Base-by-base conservation (phyloP, 257 asterid genomes). In the Fraxinus pennsylvanica region DNA sequence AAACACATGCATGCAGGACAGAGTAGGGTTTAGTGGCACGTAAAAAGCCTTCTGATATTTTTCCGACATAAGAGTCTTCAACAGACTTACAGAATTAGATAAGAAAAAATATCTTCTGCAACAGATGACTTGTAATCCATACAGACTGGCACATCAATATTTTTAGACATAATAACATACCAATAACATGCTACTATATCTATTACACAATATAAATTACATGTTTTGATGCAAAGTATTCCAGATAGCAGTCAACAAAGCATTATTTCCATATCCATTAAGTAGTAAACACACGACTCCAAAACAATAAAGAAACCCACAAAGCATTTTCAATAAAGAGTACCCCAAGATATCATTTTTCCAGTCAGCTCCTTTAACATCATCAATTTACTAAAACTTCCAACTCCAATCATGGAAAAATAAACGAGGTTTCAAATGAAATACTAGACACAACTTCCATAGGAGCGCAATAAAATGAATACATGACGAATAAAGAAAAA, bases 401-500 rank as follows among this genome's bases (percentile, higher is more conserved):
- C 41, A 29, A 32, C 27, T 78, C 74, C 82, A 77, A 10, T 22
- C 68, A 61, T 22, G 30, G 13, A n/a, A 25, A 27, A 47, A 47
- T 32, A 63, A 59, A 6, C 0, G 17, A 25, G 35, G 35, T 35
- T 22, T 27, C 35, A 22, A 27, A 63, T 63, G 69, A 63, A 63
- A 63, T 27, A 25, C 36, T 27, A 9, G 5, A 3, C 74, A 33
- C 33, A n/a, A 59, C 76, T 13, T 74, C 52, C 27, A 61, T 52
- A 71, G 67, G 29, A 71, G 47, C 54, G 45, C 41, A 6, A 41
- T 19, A 15, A 17, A 30, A 70, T 59, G 61, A 59, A 29, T 33
- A 27, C 19, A 38, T 33, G 79, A 50, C 1, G 74, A 15, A 72
- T 25, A 63, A 19, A 81, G 72, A 30, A 52, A 81, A 21, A 71